Base-by-base conservation (phyloP, 768 basidiomycete genomes). In the Mycena belliarum region DNA sequence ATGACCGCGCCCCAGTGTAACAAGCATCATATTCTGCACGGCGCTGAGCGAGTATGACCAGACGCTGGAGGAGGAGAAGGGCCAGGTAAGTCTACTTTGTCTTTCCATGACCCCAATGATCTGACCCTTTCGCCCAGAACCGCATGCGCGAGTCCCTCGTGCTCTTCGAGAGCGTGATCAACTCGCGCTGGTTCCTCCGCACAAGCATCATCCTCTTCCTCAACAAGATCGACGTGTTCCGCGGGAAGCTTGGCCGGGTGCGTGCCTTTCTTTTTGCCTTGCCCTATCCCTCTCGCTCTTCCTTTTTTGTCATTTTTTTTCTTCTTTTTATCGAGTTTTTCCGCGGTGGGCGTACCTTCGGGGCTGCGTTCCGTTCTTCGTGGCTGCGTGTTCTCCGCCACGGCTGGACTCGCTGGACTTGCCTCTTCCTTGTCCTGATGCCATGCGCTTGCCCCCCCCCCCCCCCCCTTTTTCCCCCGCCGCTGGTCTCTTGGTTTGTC, bases 161-260 rank as follows among this genome's bases (percentile, higher is more conserved):
- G 8, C 79, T 91, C 23, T 91, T 91, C 66, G 88, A 91, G 67
- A 82, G 80, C 4, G 85, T 91, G 42, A 86, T 90, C 75, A 91
- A 91, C 69, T 90, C 89, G 10, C 74, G 87, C 42, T 91, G 89
- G 89, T 91, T 91, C 73, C 71, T 83, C 12, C 73, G 83, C 29
- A 84, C 83, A 20, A 79, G 77, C 0, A 87, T 90, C 52, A 88
- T 91, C 57, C 68, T 91, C 4, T 85, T 86, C 73, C 66, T 86
- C 28, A 88, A 86, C 70, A 87, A 87, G 74, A 89, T 89, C 49
- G 86, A 90, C 56, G 82, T 91, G 4, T 89, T 91, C 78, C 88
- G 88, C 74, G 79, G 73, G 64, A 91, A 63, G 52, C 46, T 63
- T 11, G 33, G 23, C 4, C 59, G 60, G 62, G 62, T 63, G 40